Conservation (phyloP, 306 rosid genomes). For the Abrus pulchellus region DNA sequence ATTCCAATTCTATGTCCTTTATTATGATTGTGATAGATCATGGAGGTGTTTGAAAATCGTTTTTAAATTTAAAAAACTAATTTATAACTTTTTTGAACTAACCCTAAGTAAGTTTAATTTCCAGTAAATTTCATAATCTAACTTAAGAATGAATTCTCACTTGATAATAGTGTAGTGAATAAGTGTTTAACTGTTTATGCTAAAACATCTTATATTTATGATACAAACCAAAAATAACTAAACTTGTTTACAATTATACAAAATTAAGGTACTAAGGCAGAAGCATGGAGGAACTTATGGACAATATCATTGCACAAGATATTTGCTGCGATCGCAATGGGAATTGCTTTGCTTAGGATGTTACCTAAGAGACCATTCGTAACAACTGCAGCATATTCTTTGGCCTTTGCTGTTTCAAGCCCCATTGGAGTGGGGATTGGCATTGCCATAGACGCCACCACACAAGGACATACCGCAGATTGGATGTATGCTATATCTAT, state of each 20-base stretch:
- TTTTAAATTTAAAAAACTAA: too few species aligned
- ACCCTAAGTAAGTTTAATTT: too few species aligned
- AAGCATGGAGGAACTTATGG: conserved; percentile 92
- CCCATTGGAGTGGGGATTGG: conserved; percentile 86
- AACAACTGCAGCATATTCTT: conserved; percentile 60
- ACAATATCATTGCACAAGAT: conserved; percentile 84
- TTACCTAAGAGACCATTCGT: conserved; percentile 73
- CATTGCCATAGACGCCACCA: conserved; percentile 75
- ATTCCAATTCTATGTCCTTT: background rate
- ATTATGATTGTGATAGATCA: background rate
- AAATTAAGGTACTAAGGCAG: conserved; percentile 52
- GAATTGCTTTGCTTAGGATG: conserved; percentile 78
- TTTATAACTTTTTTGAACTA: too few species aligned
- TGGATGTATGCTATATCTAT: conserved; percentile 81
- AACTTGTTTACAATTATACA: too few species aligned
- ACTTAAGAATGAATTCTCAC: too few species aligned
- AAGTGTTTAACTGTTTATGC: too few species aligned
- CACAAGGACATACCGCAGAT: conserved; percentile 71
- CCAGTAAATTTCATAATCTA: too few species aligned
- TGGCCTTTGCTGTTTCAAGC: conserved; percentile 77
- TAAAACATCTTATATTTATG: too few species aligned
- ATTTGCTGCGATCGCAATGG: conserved; percentile 88
- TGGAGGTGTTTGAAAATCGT: too few species aligned
- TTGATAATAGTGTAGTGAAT: too few species aligned
- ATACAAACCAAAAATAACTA: too few species aligned